These are phyloP conservation scores for Ceratobasidium sp. DNA, from an alignment of 1,284 basidiomycete genomes.

Conservation along the genomic window DNA sequence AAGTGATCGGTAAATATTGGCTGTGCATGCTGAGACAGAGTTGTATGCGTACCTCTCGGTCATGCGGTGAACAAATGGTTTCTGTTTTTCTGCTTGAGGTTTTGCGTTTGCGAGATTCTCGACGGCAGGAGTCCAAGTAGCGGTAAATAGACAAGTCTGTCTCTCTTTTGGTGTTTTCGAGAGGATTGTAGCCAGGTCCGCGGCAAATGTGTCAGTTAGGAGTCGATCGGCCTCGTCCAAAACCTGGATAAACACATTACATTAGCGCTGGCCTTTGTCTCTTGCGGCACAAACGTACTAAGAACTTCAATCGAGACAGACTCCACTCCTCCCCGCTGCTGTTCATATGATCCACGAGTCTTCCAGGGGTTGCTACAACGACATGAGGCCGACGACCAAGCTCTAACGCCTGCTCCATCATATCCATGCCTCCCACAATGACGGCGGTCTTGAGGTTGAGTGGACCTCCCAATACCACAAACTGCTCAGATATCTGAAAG, in stretches of 20 bases:
- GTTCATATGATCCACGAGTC: constrained; percentile 97
- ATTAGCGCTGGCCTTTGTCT: too few species aligned
- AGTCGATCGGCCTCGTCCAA: constrained; percentile 99
- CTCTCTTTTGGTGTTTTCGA: constrained; percentile 94
- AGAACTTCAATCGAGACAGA: constrained; percentile 93
- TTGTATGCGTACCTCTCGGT: constrained; percentile 70
- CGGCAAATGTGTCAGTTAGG: constrained; percentile 99
- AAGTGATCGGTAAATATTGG: background rate
- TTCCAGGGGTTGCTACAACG: constrained; percentile 95
- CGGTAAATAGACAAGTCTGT: background rate
- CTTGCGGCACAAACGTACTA: constrained; percentile 95
- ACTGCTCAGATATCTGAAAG: constrained; percentile 95
- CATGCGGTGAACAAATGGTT: constrained; percentile 90
- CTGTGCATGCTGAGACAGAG: constrained; percentile 24
- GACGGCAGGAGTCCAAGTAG: background rate
- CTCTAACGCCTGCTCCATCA: constrained; percentile 95
- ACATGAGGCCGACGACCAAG: constrained; percentile 94
- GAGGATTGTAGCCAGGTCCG: constrained; percentile 98
- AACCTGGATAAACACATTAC: too few species aligned
- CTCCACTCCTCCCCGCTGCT: constrained; percentile 94
- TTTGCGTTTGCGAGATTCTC: constrained; percentile 94
- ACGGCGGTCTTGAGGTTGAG: too few species aligned
- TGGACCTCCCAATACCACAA: constrained; percentile 86
- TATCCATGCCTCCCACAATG: constrained; percentile 97
- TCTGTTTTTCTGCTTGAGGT: constrained; percentile 89